A percentile compares a stretch with the other conserved stretches of the same genome.
Evolutionary conservation across 2,329 filamentous ascomycete genomes (phyloP).

Genomic region (Hymenoscyphus infarciens): DNA sequence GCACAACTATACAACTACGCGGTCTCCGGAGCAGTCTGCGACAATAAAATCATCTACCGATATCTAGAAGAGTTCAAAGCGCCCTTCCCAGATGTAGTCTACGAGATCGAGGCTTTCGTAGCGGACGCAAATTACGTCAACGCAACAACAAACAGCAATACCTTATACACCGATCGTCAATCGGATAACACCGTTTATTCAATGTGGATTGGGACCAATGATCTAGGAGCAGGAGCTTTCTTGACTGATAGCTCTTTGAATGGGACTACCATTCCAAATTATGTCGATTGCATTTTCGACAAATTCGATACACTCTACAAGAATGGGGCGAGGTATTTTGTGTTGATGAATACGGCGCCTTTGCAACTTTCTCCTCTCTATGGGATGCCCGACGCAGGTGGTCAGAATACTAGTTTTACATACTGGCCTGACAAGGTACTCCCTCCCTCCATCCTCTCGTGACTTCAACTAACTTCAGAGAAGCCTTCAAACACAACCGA

Average conservation of each 20-base stretch:
- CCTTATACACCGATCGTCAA: slow-evolving; percentile 44
- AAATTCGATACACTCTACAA: slow-evolving; percentile 61
- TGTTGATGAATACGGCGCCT: slow-evolving; percentile 66
- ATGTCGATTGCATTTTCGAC: slow-evolving; percentile 64
- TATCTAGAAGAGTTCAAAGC: slow-evolving; percentile 47
- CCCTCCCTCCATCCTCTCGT: background rate
- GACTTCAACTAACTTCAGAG: background rate
- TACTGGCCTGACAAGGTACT: slow-evolving; percentile 43
- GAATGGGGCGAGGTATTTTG: slow-evolving; percentile 65
- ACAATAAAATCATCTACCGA: slow-evolving; percentile 62
- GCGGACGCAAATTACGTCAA: slow-evolving; percentile 43
- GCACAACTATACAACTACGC: slow-evolving; percentile 65
- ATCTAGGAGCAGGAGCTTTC: slow-evolving; percentile 64
- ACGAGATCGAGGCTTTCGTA: slow-evolving; percentile 56
- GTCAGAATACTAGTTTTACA: slow-evolving; percentile 37
- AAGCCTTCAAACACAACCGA: slow-evolving; percentile 45
- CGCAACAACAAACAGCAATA: slow-evolving; percentile 32
- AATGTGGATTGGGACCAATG: slow-evolving; percentile 81
- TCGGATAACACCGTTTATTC: slow-evolving; percentile 65
- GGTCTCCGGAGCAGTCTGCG: slow-evolving; percentile 68
- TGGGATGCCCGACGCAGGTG: slow-evolving; percentile 44
- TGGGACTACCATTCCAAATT: slow-evolving; percentile 59
- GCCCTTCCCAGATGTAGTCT: slow-evolving; percentile 59
- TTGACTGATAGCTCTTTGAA: slow-evolving; percentile 58
- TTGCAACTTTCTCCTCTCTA: slow-evolving; percentile 68